Base-by-base conservation (phyloP, 2,329 filamentous ascomycete species). In the Cordyceps javanica region DNA sequence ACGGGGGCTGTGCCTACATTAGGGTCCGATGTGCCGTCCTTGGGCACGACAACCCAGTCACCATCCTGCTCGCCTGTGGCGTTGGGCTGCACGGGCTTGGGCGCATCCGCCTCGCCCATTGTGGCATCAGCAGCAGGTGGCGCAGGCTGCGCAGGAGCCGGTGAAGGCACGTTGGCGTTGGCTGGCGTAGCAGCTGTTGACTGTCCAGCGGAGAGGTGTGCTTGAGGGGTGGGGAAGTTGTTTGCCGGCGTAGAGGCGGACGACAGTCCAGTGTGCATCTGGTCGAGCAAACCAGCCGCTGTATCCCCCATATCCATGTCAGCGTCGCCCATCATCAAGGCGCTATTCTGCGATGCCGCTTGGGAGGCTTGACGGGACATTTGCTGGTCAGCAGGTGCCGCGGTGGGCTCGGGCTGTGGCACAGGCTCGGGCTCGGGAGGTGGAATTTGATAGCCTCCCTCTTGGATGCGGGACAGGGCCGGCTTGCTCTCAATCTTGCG, bases 1-100 rank as follows among this genome's bases (percentile, higher is more conserved):
- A 62, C 61, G 9, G 60, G 59, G 9, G 63, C 57, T 45, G 64
- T 62, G 46, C 59, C 53, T 21, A 62, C 61, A n/a, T 65, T 59
- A 25, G 62, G 58, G 39, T 60, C 61, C 6, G 63, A 55, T 9
- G 58, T 41, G 25, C 77, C 80, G 48, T 82, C 83, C 62, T 88
- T 86, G 57, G 86, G 82, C 30, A 91, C 83, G 58, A 91, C 86
- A 3, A 91, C 85, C 88, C 88, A 91, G 62, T 91, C 89, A 30
- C 82, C 86, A 55, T 74, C 78, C 21, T 77, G 41, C 78, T 4
- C 75, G 76, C 57, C 80, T 76, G 56, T 79, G 77, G 42, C 41
- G 7, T 11, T 77, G 72, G 13, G 80, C 77, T 19, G 77, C 77
- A 68, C 68, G 10, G 72, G 66, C 21, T 72, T 42, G 54, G 44